Conservation (phyloP, 768 basidiomycete genomes). For the Suillus decipiens region DNA sequence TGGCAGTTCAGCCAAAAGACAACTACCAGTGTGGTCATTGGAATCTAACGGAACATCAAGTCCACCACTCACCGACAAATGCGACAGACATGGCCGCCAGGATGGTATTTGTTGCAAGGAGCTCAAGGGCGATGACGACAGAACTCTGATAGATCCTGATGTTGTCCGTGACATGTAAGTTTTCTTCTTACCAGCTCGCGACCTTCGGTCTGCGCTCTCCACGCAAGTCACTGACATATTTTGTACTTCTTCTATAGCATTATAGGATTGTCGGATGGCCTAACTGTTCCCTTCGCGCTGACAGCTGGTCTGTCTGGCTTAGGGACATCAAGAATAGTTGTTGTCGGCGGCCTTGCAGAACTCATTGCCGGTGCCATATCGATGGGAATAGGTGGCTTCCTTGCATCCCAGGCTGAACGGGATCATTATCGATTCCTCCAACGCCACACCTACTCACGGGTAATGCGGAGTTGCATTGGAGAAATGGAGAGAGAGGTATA, state of each 20-base stretch:
- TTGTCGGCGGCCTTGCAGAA: slow-evolving; percentile 93
- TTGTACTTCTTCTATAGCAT: slow-evolving; percentile 46
- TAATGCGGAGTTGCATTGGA: slow-evolving; percentile 86
- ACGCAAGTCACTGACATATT: slow-evolving; percentile 10
- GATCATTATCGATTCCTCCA: slow-evolving; percentile 89
- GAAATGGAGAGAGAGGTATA: slow-evolving; percentile 97
- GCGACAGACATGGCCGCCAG: slow-evolving; percentile 51
- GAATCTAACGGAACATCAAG: slow-evolving; percentile 40
- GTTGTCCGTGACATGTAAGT: slow-evolving; percentile 83
- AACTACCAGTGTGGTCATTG: slow-evolving; percentile 69
- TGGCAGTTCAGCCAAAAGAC: slow-evolving; percentile 27
- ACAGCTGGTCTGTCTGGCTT: slow-evolving; percentile 88
- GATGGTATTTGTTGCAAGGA: slow-evolving; percentile 88
- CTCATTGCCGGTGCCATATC: slow-evolving; percentile 95
- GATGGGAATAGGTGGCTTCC: slow-evolving; percentile 99
- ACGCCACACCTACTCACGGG: slow-evolving; percentile 74
- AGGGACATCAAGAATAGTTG: slow-evolving; percentile 88
- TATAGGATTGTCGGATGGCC: slow-evolving; percentile 87
- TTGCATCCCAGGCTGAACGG: slow-evolving; percentile 94
- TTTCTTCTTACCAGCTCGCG: neutral
- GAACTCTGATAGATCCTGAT: slow-evolving; percentile 84
- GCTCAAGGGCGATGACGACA: slow-evolving; percentile 75
- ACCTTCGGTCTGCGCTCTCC: neutral
- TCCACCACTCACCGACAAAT: slow-evolving; percentile 56
- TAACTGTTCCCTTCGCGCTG: slow-evolving; percentile 91